These are phyloP conservation scores for Taphrina confusa DNA, from an alignment of 1,139 yeast genomes.

Conservation along the genomic window DNA sequence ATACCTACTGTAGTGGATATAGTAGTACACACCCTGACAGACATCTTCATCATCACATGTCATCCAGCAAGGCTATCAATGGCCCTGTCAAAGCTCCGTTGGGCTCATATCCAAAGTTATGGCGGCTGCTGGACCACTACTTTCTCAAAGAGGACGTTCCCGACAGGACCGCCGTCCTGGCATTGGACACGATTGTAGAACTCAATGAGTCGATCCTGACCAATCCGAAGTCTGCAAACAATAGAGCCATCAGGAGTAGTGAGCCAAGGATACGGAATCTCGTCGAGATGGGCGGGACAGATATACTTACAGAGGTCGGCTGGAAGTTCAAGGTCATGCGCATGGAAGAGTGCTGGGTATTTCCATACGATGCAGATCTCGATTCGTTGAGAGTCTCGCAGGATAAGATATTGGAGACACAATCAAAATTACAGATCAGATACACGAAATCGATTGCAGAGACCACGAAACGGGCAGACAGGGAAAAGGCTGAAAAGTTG, in stretches of 20 bases:
- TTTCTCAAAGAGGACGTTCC: slow-evolving; percentile 31
- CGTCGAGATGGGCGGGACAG: slow-evolving; percentile 27
- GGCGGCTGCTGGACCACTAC: slow-evolving; percentile 29
- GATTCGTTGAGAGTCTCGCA: neutral
- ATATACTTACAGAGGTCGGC: slow-evolving; percentile 26
- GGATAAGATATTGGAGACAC: slow-evolving; percentile 16
- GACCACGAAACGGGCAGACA: slow-evolving; percentile 4
- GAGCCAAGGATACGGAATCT: slow-evolving; percentile 18
- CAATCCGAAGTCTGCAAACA: slow-evolving; percentile 18
- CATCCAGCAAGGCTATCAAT: slow-evolving; percentile 13
- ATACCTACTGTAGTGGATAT: no score
- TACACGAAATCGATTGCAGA: slow-evolving; percentile 5
- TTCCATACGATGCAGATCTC: slow-evolving; percentile 29
- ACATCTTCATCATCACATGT: no score
- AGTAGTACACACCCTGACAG: no score
- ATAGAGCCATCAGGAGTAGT: slow-evolving; percentile 19
- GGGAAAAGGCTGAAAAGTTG: slow-evolving; percentile 24
- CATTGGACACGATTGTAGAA: slow-evolving; percentile 27
- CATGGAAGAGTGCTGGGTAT: slow-evolving; percentile 30
- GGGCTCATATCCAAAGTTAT: slow-evolving; percentile 27
- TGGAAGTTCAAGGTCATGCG: slow-evolving; percentile 26
- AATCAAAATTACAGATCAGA: slow-evolving; percentile 7
- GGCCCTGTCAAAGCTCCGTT: slow-evolving; percentile 30
- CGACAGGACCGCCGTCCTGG: slow-evolving; percentile 27
- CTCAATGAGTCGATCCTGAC: slow-evolving; percentile 10